Evolutionary conservation across 176 grass and related monocot species (phyloP).

Genomic region (Chrysopogon serrulatus): DNA sequence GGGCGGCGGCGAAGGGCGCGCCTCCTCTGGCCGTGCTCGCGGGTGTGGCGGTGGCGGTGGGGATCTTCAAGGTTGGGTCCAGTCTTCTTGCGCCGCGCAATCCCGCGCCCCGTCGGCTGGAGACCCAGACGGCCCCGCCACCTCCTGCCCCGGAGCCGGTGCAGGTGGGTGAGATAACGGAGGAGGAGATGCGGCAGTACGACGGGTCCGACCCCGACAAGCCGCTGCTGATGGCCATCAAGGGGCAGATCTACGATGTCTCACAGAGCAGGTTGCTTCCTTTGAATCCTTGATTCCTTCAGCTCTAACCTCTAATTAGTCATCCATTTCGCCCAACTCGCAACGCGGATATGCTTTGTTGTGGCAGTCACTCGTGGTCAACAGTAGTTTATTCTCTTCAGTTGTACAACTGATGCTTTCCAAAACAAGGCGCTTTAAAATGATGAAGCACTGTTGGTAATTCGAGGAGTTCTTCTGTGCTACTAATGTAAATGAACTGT

Average conservation of each 20-base stretch:
- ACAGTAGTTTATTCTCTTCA: not conserved
- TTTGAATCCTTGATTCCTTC: not conserved
- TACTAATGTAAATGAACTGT: not conserved
- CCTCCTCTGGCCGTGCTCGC: slow-evolving; percentile 58
- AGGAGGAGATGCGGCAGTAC: slow-evolving; percentile 70
- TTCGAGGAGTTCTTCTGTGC: not conserved
- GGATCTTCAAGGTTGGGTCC: slow-evolving; percentile 52
- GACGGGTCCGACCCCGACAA: slow-evolving; percentile 75
- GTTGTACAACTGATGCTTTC: not conserved
- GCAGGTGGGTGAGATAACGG: slow-evolving; percentile 61
- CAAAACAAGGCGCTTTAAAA: not conserved
- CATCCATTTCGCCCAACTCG: not conserved
- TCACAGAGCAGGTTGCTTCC: slow-evolving; percentile 67
- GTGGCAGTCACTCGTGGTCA: not conserved
- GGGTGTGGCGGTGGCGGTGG: slow-evolving; percentile 39
- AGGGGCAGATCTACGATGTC: slow-evolving; percentile 91
- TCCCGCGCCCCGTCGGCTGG: not conserved
- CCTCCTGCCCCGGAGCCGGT: slow-evolving; percentile 53
- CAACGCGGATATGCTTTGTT: not conserved
- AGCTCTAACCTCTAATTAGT: not conserved
- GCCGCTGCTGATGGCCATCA: slow-evolving; percentile 89
- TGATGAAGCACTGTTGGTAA: not conserved
- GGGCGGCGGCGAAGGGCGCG: slow-evolving; percentile 52
- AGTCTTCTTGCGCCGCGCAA: slow-evolving; percentile 39
- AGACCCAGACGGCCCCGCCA: slow-evolving; percentile 10